Evolutionary conservation across 805 yeast genomes (phyloP).

Genomic region (Myxozyma udenii): DNA sequence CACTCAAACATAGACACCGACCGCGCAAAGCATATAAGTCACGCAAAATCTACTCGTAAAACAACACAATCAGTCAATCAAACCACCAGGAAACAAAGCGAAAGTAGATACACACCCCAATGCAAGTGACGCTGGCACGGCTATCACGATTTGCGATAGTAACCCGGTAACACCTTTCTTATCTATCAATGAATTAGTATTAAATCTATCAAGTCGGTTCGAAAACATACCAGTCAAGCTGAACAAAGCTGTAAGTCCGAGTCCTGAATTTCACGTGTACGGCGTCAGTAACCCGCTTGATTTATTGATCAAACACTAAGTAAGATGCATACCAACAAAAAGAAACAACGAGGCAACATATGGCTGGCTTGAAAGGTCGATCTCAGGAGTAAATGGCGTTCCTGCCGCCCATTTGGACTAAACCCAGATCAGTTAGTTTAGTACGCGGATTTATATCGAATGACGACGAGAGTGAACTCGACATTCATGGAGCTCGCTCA

Average conservation of each 20-base stretch:
- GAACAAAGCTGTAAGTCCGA: conserved; percentile 18
- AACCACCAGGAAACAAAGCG: too few species aligned
- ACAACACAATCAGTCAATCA: too few species aligned
- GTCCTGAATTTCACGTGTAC: conserved; percentile 8
- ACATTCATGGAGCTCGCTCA: too few species aligned
- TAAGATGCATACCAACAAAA: conserved; percentile 8
- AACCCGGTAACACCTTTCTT: conserved; percentile 21
- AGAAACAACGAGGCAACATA: conserved; percentile 10
- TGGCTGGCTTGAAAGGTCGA: conserved; percentile 15
- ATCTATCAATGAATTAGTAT: conserved; percentile 2
- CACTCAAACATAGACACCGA: conserved; percentile 32
- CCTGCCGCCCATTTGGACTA: conserved; percentile 23
- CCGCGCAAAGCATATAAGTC: conserved; percentile 31
- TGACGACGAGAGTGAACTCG: too few species aligned
- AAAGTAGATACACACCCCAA: conserved; percentile 21
- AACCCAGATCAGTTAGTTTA: background rate
- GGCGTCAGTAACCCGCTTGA: background rate
- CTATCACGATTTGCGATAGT: conserved; percentile 14
- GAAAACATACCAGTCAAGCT: conserved; percentile 15
- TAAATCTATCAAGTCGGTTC: background rate
- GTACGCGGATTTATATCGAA: too few species aligned
- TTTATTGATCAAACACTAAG: background rate
- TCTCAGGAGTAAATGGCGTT: conserved; percentile 17
- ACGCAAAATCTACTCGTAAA: conserved; percentile 31
- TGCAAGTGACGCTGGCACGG: conserved; percentile 22